Base-by-base conservation (phyloP, 202 grass and related monocot species). In the Dendrocalamus latiflorus region DNA sequence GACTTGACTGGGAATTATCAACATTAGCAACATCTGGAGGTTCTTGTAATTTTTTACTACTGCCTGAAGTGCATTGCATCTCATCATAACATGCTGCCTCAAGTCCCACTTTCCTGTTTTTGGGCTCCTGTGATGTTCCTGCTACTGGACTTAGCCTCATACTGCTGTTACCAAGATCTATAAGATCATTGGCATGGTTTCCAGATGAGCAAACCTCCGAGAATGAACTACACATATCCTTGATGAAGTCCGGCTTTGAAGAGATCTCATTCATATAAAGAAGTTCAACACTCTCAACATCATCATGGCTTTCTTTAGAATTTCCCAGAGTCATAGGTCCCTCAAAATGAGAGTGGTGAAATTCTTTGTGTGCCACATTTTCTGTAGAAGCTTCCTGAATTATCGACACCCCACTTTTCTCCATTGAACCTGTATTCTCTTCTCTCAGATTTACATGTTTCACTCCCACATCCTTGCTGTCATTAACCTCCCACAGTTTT, bases 401-500 rank as follows among this genome's bases (percentile, higher is more conserved):
- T 65, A 21, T 9, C 24, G 79, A 50, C 33, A 22, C 61, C 45
- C 12, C 26, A 41, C 68, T 41, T 89, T 70, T 68, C 68, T 75
- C 83, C 15, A 44, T 43, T 41, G 70, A 76, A 85, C 18, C 20
- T 37, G 30, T 49, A 68, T 58, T 65, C 12, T 65, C 54, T 77
- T 89, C 72, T 66, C 65, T 75, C 37, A 53, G 38, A 78, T 70
- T 70, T 74, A 57, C 48, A 76, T 70, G 55, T 62, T 83, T 83
- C 49, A 44, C 70, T 77, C 44, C 87, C 45, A 81, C 9, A 66
- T 87, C 56, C 39, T 53, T 81, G 68, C 34, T 56, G 69, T 64
- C 81, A 65, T 79, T 89, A 82, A 81, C 77, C 78, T 85, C 82
- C 89, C 72, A 68, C 3, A 85, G 60, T 63, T 91, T 88, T 66